Percentiles rank a stretch among this genome's conserved stretches.
Evolutionary conservation across 352 stramenopile genomes (phyloP).

Genomic region (Blastocystis sp.): DNA sequence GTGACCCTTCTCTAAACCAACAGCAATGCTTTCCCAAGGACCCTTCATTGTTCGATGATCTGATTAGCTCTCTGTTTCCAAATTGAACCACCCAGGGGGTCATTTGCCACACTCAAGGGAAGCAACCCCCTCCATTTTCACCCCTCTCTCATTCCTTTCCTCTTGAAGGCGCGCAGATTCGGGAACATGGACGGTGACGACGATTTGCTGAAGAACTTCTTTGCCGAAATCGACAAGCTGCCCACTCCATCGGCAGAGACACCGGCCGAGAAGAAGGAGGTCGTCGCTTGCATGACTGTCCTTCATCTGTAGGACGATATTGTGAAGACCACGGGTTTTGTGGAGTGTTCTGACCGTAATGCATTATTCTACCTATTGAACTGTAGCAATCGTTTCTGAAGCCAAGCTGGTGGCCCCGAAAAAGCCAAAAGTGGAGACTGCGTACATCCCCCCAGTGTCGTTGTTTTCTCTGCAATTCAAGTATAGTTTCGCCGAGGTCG

Average conservation of each 20-base stretch:
- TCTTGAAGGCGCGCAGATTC: neutral
- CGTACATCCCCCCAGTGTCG: conserved; percentile 53
- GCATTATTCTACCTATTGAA: neutral
- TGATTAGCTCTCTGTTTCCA: neutral
- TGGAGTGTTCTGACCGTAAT: conserved; percentile 58
- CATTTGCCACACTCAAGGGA: no score
- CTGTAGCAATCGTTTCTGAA: conserved; percentile 38
- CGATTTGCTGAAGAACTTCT: conserved; percentile 59
- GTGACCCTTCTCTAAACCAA: conserved; percentile 58
- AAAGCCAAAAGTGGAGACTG: conserved; percentile 43
- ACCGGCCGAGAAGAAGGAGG: neutral
- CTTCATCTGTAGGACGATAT: conserved; percentile 32
- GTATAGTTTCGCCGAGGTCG: conserved; percentile 48
- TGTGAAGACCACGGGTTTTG: conserved; percentile 24
- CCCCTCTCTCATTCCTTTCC: neutral
- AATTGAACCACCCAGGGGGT: neutral
- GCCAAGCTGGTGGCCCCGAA: neutral
- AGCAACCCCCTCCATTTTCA: neutral
- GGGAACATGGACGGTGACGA: conserved; percentile 39
- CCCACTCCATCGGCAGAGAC: neutral
- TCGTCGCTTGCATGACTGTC: neutral
- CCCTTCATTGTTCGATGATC: conserved; percentile 57
- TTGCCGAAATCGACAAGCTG: conserved; percentile 61
- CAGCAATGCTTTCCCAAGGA: conserved; percentile 69
- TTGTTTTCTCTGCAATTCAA: neutral